These are phyloP conservation scores for Rhodotorula toruloides DNA, from an alignment of 768 basidiomycete genomes.

Conservation along the genomic window DNA sequence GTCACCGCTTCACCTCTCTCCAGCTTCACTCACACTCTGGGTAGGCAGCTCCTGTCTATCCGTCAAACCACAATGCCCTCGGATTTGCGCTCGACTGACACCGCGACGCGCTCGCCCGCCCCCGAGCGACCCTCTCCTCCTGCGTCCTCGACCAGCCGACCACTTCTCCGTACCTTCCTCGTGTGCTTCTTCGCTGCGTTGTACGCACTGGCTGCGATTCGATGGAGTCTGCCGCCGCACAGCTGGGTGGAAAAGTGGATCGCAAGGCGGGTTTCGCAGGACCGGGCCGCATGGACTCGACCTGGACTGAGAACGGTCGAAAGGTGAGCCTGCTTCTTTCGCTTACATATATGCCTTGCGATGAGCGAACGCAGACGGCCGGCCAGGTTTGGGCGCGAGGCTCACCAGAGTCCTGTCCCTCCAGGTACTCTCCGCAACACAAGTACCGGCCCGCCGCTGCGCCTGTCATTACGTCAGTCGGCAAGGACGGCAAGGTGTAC, in stretches of 20 bases:
- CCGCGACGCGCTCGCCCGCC: neutral
- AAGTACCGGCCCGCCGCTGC: conserved; percentile 36
- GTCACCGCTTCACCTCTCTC: neutral
- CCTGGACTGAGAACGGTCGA: conserved; percentile 23
- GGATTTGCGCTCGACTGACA: conserved; percentile 5
- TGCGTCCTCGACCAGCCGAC: too few relatives aligned
- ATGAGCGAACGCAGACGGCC: too few relatives aligned
- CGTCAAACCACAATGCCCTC: conserved; percentile 6
- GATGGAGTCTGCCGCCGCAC: conserved; percentile 22
- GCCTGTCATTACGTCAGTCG: conserved; percentile 29
- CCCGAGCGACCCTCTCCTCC: neutral
- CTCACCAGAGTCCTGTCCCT: neutral
- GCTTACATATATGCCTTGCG: too few relatives aligned
- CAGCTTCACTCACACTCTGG: neutral
- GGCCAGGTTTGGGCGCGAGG: neutral
- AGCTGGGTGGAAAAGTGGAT: conserved; percentile 12
- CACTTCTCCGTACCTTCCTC: conserved; percentile 8
- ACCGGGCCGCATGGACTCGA: conserved; percentile 4
- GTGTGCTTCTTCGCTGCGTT: conserved; percentile 14
- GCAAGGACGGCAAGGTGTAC: conserved; percentile 27
- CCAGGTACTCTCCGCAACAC: conserved; percentile 37
- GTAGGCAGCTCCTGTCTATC: neutral
- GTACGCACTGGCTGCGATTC: conserved; percentile 19
- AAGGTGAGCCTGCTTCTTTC: conserved; percentile 9
- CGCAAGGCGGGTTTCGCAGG: neutral